Evolutionary conservation across 2,329 filamentous ascomycete species (phyloP), one percentile per base, ranked within the genome.

Genomic region (Pseudocercospora fuligena): DNA sequence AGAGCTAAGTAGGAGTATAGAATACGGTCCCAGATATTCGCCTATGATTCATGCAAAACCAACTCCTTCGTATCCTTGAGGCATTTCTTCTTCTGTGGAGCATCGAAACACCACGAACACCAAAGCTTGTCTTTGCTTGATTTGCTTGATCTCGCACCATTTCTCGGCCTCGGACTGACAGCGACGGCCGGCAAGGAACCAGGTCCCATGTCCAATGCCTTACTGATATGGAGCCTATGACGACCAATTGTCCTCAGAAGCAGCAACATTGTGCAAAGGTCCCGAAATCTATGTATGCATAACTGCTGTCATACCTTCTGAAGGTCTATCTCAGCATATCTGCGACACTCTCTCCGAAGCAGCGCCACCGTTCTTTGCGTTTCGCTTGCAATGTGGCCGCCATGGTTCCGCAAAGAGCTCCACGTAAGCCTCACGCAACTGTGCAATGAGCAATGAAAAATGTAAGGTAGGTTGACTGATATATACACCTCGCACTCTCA

Each of bases 151-250:
- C 33, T 21, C 40, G 60, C 51, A 56, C 19, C 46, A 21, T 27
- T 33, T 27, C 49, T 61, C 63, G 63, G 47, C 31, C 58, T 60
- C 57, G 57, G 57, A 65, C 27, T 49, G 49, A 31, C n/a, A 64
- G 29, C 56, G 43, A 64, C 31, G 12, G 19, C 33, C 47, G 43
- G n/a, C 25, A 31, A 21, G 25, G 40, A 16, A 58, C 16, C 16
- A 36, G 49, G 9, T 33, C 12, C 40, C 25, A 46, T 11, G n/a
- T 23, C 40, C 33, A 23, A 9, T 25, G 21, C 56, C 56, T 9
- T 31, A 12, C 56, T 9, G 19, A 23, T 19, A 33, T 58, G 31
- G 53, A 16, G 29, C 43, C 40, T 51, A 57, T 61, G 63, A 65
- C 63, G 63, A 57, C 9, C 12, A 21, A 14, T 19, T 36, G 27